Base-by-base conservation (phyloP, 371 early-diverging fungal genomes). In the Actinomortierella wolfii region DNA sequence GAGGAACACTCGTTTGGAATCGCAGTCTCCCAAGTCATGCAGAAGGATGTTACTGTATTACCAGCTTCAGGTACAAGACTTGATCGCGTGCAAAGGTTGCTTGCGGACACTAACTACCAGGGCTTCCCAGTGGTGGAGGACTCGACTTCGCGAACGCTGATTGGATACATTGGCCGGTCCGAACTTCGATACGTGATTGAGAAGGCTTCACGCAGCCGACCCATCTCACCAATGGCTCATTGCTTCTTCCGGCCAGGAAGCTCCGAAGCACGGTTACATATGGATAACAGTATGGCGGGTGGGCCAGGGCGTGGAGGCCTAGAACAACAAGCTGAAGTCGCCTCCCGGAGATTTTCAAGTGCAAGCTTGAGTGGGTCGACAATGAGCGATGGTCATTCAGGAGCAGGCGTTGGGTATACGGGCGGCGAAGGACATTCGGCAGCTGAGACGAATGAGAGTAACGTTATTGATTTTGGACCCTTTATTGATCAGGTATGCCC, bases 61-160 rank as follows among this genome's bases (percentile, higher is more conserved):
- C 80, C 87, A 14, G 83, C 86, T 0, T 69, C 78, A 13, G 87
- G 86, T 1, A 78, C 63, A 15, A 52, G 64, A 13, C 50, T 78
- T n/a, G 76, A 76, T 44, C 59, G 73, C 15, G 56, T 82, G 74
- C 85, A 86, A 47, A 66, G 67, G 0, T 66, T 89, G 13, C 54
- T 89, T 25, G 67, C 79, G 2, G 78, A 77, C 20, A 83, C 85
- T 24, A 77, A 79, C 50, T 85, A 78, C 57, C 83, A 87, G 55
- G 96, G 96, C 3, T 95, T 93, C 59, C 97, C 97, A 0, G 89
- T 97, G 1, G 89, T 98, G 2, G 86, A 92, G 46, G 83, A 84
- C 46, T 63, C 75, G 26, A 68, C 68, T 3, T 82, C 84, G n/a
- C 81, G 86, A 84, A 80, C 81, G 0, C 57, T 97, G 11, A 80